Evolutionary conservation across 495 filamentous ascomycete species (phyloP).

Genomic region (Cercophora newfieldiana): DNA sequence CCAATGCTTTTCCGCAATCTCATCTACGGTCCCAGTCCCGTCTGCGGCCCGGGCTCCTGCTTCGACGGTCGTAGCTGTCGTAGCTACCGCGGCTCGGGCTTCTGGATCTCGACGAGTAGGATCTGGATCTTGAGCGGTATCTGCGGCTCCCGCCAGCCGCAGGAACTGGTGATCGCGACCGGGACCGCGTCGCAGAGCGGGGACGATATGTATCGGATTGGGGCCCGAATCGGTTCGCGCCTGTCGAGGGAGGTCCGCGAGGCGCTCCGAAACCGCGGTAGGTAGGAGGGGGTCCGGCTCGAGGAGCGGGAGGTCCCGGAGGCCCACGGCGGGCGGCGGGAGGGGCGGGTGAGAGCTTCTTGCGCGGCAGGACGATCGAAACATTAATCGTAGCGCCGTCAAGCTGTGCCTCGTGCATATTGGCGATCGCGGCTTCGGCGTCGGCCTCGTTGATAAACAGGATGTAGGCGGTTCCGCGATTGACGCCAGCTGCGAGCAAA

Average conservation of each 20-base stretch:
- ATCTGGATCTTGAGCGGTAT: conserved; percentile 39
- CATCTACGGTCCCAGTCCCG: conserved; percentile 28
- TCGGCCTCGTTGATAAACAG: conserved; percentile 74
- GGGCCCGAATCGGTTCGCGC: conserved; percentile 41
- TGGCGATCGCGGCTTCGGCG: conserved; percentile 85
- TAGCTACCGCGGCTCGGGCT: conserved; percentile 66
- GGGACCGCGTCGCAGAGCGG: conserved; percentile 48
- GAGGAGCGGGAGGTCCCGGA: conserved; percentile 17
- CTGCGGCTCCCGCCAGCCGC: conserved; percentile 37
- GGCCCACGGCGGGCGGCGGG: conserved; percentile 49
- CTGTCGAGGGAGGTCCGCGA: conserved; percentile 29
- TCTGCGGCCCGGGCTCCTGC: conserved; percentile 31
- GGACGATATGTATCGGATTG: conserved; percentile 57
- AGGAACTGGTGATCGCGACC: conserved; percentile 43
- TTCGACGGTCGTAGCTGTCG: conserved; percentile 40
- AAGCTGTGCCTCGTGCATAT: conserved; percentile 97
- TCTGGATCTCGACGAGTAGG: conserved; percentile 49
- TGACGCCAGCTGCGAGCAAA: conserved; percentile 67
- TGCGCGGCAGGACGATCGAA: conserved; percentile 88
- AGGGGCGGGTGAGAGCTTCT: conserved; percentile 57
- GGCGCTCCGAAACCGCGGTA: conserved; percentile 38
- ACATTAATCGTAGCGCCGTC: conserved; percentile 88
- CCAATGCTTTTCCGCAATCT: not conserved
- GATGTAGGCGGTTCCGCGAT: conserved; percentile 93
- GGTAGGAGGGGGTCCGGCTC: conserved; percentile 21